Percentiles rank a stretch among this genome's conserved stretches.
phyloP scores from a whole-genome alignment of 2,329 filamentous ascomycete species.

The Fusarium hostae region DNA sequence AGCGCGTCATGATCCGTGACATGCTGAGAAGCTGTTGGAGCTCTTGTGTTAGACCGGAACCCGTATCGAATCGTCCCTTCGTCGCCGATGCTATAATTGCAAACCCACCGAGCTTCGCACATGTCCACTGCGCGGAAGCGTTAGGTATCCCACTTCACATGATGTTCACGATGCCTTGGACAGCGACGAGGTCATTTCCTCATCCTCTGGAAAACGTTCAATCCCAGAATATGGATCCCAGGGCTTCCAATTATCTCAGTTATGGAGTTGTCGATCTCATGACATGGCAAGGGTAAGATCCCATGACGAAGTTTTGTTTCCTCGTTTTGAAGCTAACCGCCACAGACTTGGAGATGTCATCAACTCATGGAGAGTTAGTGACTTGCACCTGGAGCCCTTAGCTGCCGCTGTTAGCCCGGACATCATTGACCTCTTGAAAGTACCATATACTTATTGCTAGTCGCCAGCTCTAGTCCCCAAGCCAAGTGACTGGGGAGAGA shows the following conservation, averaged over 20 bases:
- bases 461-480: conserved; percentile 74
- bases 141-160: conserved; percentile 80
- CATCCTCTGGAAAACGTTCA: conserved; percentile 78
- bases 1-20: background rate
- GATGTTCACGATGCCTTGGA: conserved; percentile 91
- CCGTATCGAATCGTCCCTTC: conserved; percentile 56
- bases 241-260: conserved; percentile 81
- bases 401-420: conserved; percentile 82
- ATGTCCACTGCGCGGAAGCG: conserved; percentile 82
- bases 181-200: conserved; percentile 77
- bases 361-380: conserved; percentile 76
- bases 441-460: conserved; percentile 80
- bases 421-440: conserved; percentile 74
- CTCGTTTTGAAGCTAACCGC: accelerated
- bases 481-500: conserved; percentile 72
- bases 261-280: conserved; percentile 85
- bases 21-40: background rate
- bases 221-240: conserved; percentile 64
- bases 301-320: accelerated
- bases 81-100: conserved; percentile 83
- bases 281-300: conserved; percentile 78
- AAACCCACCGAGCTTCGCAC: conserved; percentile 81
- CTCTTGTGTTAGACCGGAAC: background rate
- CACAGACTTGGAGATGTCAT: conserved; percentile 74
- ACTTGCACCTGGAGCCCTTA: conserved; percentile 75